Conservation (phyloP, 202 grass and related monocot genomes). For the Cymbopogon flexuosus region DNA sequence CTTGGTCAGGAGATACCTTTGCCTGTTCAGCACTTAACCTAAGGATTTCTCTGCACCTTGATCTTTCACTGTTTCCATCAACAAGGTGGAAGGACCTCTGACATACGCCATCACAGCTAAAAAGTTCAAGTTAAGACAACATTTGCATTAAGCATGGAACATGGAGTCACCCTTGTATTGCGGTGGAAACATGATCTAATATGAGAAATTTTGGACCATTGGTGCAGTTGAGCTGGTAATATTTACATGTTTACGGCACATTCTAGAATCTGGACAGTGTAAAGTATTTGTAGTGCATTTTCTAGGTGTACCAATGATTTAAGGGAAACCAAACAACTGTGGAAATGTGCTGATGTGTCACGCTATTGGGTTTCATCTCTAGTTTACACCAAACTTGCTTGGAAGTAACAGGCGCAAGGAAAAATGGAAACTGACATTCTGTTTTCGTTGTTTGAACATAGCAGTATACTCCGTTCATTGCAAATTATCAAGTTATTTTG, state of each 20-base stretch:
- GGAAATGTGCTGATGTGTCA: background rate
- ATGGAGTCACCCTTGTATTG: background rate
- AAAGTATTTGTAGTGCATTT: background rate
- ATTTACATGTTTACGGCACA: background rate
- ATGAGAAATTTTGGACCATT: background rate
- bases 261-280: background rate
- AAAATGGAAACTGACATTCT: background rate
- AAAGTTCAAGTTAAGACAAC: conserved; percentile 1
- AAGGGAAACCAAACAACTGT: background rate
- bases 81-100: conserved; percentile 65
- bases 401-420: background rate
- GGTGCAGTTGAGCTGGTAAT: background rate
- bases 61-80: conserved; percentile 30
- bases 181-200: background rate
- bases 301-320: background rate
- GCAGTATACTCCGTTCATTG: background rate
- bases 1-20: conserved; percentile 38
- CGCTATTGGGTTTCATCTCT: background rate
- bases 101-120: conserved; percentile 69
- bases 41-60: conserved; percentile 38
- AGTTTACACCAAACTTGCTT: background rate
- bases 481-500: too few relatives aligned
- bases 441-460: background rate
- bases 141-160: conserved; percentile 13
- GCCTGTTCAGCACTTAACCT: conserved; percentile 30